Base-by-base conservation (phyloP, 805 yeast genomes). In the Wickerhamomyces ciferrii region DNA sequence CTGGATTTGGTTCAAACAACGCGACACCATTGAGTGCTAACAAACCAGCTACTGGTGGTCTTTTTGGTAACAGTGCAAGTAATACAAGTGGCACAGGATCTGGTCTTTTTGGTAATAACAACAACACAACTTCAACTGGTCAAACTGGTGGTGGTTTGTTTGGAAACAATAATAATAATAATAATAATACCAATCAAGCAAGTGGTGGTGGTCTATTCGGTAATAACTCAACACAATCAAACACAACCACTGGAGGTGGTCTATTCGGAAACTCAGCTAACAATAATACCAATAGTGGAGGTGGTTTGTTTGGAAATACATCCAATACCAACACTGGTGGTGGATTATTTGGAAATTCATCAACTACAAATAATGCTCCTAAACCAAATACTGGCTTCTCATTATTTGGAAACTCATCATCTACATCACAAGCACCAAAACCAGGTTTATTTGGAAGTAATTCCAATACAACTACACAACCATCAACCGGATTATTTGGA, bases 41-140 rank as follows among this genome's bases (percentile, higher is more conserved):
- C 1, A 64, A 64, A 43, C 59, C 59, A 24, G 60, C 66, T 14
- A 55, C 63, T 27, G 58, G 60, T 2, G 62, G 65, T 10, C 34
- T 61, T 29, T 63, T 63, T 53, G 62, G 57, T 11, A 58, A 49
- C 46, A 54, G 41, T 23, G 46, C 47, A 31, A 32, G 46, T 25
- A 40, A 39, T 14, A 27, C 41, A 13, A 54, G 39, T 25, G 46
- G 43, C 25, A 40, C 39, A 14, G 20, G 46, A n/a, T 39, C 46
- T 24, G 52, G 47, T 17, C 48, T 63, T 15, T 62, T 65, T 54
- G 65, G 63, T 11, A 55, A 52, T 37, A 37, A 56, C 9, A 44
- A 36, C 35, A 49, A 36, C 15, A 47, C 44, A 29, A 23, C 29
- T 24, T 56, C 67, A 15, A 55, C 65, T 19, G 58, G 50, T 17